phyloP scores from a whole-genome alignment of 2,329 filamentous ascomycete species.

The Fusarium albidum region DNA sequence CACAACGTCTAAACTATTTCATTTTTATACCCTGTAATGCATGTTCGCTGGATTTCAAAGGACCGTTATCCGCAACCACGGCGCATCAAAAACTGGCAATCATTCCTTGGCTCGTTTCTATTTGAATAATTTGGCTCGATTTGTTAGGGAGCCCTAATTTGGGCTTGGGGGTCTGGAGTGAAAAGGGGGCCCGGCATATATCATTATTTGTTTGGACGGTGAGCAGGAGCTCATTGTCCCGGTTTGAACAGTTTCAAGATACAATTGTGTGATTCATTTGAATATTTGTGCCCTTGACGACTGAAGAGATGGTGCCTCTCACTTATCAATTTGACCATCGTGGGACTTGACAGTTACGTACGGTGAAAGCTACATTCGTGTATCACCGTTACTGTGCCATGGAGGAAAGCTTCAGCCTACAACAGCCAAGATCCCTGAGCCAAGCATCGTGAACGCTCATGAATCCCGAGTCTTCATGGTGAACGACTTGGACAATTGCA shows the following conservation, averaged over 20 bases:
- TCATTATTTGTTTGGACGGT: constrained; percentile 15
- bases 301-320: too few species aligned
- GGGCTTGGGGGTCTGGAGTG: constrained; percentile 9
- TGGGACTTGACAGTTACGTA: too few species aligned
- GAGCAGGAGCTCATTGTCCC: constrained; percentile 18
- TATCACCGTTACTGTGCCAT: not conserved
- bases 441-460: too few species aligned
- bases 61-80: constrained; percentile 27
- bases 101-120: constrained; percentile 18
- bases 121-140: constrained; percentile 28
- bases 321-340: too few species aligned
- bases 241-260: constrained; percentile 20
- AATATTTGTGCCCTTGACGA: too few species aligned
- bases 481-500: too few species aligned
- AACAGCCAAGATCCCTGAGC: too few species aligned
- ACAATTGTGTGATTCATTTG: not conserved
- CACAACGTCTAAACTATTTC: constrained; percentile 33
- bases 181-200: constrained; percentile 21
- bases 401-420: too few species aligned
- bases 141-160: constrained; percentile 10
- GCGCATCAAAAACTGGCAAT: constrained; percentile 38
- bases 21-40: constrained; percentile 28
- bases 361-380: too few species aligned
- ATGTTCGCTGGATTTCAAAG: constrained; percentile 27
- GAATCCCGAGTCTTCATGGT: too few species aligned